Base-by-base conservation (phyloP, 805 yeast species). In the Blastobotrys mokoenaii region DNA sequence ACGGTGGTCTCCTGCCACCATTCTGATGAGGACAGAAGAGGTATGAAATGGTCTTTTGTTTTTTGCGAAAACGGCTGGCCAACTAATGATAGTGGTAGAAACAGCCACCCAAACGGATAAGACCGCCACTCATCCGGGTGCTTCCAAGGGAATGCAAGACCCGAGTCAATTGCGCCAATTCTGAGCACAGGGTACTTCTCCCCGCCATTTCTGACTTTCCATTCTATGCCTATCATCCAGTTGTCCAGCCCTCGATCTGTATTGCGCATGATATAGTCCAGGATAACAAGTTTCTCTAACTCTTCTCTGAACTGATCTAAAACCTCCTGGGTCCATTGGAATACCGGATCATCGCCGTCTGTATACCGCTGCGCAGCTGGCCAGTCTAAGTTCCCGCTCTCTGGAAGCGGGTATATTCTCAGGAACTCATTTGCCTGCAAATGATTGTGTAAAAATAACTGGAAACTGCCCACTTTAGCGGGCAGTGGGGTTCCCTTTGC, bases 81-180 rank as follows among this genome's bases (percentile, higher is more conserved):
- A 42, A 82, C 77, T 4, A 82, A 58, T 9, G 76, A 67, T 10
- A 74, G 61, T 0, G 89, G 89, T 30, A 82, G 61, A 53, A 77
- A 81, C 20, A 82, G 62, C 90, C 90, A 82, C 0, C 89, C 89
- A 62, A 73, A 82, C 0, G 89, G 89, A 53, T 79, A 82, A 0
- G 85, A 79, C 45, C 89, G 64, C 86, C 88, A 81, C 56, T 81
- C 87, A 60, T 82, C 84, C 0, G 89, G 89, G 51, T 81, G 86
- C 55, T 82, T 82, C 87, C 87, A 82, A 3, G 90, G 89, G 53
- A 79, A 82, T 0, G 88, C 71, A 27, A 82, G 65, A 0, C 88
- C 88, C 12, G 84, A 80, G 55, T 82, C 89, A 38, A 82, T 82
- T 0, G 89, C 90, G 2, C 85, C 87, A 27, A 82, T 68, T 42